Evolutionary conservation across 768 basidiomycete species (phyloP).

Genomic region (Boletus bicolor): DNA sequence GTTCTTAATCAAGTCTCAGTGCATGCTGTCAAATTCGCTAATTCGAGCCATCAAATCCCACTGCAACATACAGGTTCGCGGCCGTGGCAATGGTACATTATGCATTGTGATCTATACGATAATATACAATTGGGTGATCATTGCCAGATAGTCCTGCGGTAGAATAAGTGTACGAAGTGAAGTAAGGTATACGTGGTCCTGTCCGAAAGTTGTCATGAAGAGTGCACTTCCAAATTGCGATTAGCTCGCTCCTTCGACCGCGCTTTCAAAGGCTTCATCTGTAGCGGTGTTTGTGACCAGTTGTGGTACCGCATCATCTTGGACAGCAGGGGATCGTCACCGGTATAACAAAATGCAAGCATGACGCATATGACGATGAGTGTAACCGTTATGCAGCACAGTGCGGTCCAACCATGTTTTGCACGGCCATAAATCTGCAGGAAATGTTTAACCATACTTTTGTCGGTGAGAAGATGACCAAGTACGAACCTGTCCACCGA

Average conservation of each 20-base stretch:
- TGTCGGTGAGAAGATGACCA: not conserved
- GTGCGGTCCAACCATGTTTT: slow-evolving; percentile 55
- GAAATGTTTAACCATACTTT: slow-evolving; percentile 2
- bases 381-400: slow-evolving; percentile 48
- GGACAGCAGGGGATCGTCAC: slow-evolving; percentile 41
- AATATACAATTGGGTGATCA: slow-evolving; percentile 11
- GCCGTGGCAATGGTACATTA: slow-evolving; percentile 7
- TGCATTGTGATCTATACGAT: slow-evolving; percentile 8
- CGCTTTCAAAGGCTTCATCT: slow-evolving; percentile 8
- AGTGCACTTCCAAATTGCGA: not conserved
- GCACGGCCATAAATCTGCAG: slow-evolving; percentile 57
- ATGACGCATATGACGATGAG: slow-evolving; percentile 39
- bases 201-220: slow-evolving; percentile 9
- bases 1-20: not conserved
- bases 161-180: not conserved
- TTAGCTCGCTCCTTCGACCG: not conserved
- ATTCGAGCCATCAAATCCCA: not conserved
- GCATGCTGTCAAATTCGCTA: not conserved
- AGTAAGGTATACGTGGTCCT: not conserved
- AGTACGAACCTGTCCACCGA: slow-evolving; percentile 59
- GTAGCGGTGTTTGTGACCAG: slow-evolving; percentile 9
- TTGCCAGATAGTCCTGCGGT: slow-evolving; percentile 10
- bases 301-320: slow-evolving; percentile 24
- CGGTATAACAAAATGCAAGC: slow-evolving; percentile 47
- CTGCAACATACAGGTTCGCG: not conserved